These are phyloP conservation scores for Tillandsia fasciculata DNA, from an alignment of 176 grass and related monocot genomes.

Conservation along the genomic window DNA sequence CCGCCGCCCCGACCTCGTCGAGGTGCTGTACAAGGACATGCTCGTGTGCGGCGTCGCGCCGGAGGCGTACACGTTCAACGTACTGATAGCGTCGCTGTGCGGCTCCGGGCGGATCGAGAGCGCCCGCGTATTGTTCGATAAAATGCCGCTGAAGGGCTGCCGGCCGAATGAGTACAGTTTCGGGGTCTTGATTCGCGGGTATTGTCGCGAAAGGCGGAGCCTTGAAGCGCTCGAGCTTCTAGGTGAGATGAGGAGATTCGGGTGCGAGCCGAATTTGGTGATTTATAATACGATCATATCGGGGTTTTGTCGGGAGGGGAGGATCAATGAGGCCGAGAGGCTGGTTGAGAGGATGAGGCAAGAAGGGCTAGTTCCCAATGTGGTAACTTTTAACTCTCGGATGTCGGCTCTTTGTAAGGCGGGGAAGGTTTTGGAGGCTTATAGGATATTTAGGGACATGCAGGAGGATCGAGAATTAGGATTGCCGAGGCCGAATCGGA, in stretches of 20 bases:
- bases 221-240: conserved; percentile 41
- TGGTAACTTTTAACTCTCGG: conserved; percentile 83
- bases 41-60: conserved; percentile 43
- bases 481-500: conserved; percentile 74
- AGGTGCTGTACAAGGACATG: conserved; percentile 76
- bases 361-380: conserved; percentile 53
- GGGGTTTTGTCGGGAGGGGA: conserved; percentile 71
- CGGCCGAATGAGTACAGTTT: conserved; percentile 60
- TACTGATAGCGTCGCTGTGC: conserved; percentile 50
- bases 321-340: conserved; percentile 54
- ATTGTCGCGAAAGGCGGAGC: conserved; percentile 39
- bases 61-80: conserved; percentile 75
- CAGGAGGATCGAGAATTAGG: conserved; percentile 54
- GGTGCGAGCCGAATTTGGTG: conserved; percentile 44
- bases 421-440: conserved; percentile 59
- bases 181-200: conserved; percentile 65
- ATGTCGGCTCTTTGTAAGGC: conserved; percentile 83
- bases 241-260: conserved; percentile 37
- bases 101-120: conserved; percentile 53
- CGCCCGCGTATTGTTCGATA: conserved; percentile 71
- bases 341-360: conserved; percentile 68
- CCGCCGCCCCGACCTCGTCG: conserved; percentile 50
- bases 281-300: conserved; percentile 69
- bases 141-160: conserved; percentile 45
- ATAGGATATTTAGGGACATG: conserved; percentile 88